These are phyloP conservation scores for Chrysophaeum taylorii DNA, from an alignment of 352 stramenopile species.

Conservation along the genomic window DNA sequence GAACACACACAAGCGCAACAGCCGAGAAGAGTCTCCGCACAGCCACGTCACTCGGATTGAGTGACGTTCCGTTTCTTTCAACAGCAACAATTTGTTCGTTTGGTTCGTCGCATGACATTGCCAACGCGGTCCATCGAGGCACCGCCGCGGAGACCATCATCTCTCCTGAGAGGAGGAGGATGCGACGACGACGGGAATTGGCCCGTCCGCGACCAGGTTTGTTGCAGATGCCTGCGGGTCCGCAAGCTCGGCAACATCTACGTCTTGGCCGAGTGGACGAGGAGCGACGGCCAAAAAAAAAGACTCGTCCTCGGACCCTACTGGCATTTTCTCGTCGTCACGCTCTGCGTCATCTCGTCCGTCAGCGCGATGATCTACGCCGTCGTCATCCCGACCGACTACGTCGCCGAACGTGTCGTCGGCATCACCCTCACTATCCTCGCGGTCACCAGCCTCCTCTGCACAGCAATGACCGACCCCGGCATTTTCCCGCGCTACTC, in stretches of 20 bases:
- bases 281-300: not conserved
- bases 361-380: not conserved
- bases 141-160: too few species aligned
- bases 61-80: too few species aligned
- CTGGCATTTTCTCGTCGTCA: not conserved
- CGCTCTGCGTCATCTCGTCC: not conserved
- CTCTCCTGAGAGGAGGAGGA: too few species aligned
- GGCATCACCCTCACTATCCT: not conserved
- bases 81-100: too few species aligned
- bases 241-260: not conserved
- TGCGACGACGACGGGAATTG: too few species aligned
- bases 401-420: not conserved
- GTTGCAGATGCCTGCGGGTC: too few species aligned
- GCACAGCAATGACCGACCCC: not conserved
- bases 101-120: too few species aligned
- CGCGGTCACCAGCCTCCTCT: not conserved
- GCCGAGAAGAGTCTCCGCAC: too few species aligned
- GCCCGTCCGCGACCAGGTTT: too few species aligned
- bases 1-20: too few species aligned
- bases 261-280: not conserved
- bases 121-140: too few species aligned
- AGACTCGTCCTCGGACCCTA: not conserved
- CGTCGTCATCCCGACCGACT: not conserved
- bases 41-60: too few species aligned
- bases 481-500: not conserved